Evolutionary conservation across 495 filamentous ascomycete species (phyloP).

Genomic region (Cladorrhinum samala): DNA sequence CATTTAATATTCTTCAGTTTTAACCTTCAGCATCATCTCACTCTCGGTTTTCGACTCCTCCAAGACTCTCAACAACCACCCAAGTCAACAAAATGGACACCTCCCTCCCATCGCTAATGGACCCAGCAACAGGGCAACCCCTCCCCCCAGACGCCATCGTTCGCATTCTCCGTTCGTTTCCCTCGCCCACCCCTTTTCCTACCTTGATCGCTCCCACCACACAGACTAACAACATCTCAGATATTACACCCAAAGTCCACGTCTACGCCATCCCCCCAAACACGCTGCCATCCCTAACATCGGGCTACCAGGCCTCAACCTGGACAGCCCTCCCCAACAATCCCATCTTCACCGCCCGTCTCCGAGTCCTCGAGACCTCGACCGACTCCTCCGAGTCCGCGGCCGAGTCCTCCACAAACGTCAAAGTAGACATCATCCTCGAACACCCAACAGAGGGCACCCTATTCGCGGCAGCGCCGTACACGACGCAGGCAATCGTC

Average conservation of each 20-base stretch:
- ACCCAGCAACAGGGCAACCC: slow-evolving; percentile 52
- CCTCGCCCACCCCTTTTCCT: neutral
- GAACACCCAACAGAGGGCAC: slow-evolving; percentile 64
- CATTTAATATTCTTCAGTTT: neutral
- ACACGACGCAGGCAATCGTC: slow-evolving; percentile 51
- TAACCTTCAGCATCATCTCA: neutral
- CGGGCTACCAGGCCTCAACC: slow-evolving; percentile 63
- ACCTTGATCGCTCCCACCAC: neutral
- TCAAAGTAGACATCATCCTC: slow-evolving; percentile 66
- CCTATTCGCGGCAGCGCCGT: slow-evolving; percentile 76
- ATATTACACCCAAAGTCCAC: slow-evolving; percentile 62
- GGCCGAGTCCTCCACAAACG: slow-evolving; percentile 36
- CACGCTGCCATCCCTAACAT: slow-evolving; percentile 48
- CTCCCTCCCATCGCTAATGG: slow-evolving; percentile 27
- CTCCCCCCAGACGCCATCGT: slow-evolving; percentile 67
- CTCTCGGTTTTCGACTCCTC: neutral
- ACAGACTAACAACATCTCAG: slow-evolving; percentile 1
- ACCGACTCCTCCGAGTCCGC: slow-evolving; percentile 33
- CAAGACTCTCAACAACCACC: neutral
- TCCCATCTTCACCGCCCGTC: slow-evolving; percentile 74
- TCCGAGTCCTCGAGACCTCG: slow-evolving; percentile 73
- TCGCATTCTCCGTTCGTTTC: slow-evolving; percentile 54
- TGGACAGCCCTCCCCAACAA: slow-evolving; percentile 68
- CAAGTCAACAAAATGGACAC: slow-evolving; percentile 27
- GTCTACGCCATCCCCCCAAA: slow-evolving; percentile 71